A percentile compares a stretch with the other conserved stretches of the same genome.
phyloP scores from a whole-genome alignment of 1,284 basidiomycete genomes.

The Somion occarium region DNA sequence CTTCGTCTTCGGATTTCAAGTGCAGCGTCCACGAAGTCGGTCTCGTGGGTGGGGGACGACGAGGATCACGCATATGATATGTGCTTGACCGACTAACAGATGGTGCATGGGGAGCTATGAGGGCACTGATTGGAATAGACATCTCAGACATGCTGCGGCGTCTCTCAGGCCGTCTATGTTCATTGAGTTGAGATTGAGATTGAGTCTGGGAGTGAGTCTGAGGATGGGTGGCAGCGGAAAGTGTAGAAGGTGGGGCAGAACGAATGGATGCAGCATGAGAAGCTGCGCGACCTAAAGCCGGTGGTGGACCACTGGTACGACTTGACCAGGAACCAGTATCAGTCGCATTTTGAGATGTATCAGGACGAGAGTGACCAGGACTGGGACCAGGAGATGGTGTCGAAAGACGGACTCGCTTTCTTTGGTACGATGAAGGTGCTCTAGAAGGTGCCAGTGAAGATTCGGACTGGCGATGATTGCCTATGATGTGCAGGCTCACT shows the following conservation, averaged over 20 bases:
- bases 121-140: slow-evolving; percentile 74
- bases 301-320: slow-evolving; percentile 30
- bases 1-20: slow-evolving; percentile 45
- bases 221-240: slow-evolving; percentile 18
- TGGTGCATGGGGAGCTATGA: slow-evolving; percentile 71
- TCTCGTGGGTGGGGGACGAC: slow-evolving; percentile 52
- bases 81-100: slow-evolving; percentile 50
- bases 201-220: background rate
- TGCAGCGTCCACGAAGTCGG: slow-evolving; percentile 58
- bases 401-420: slow-evolving; percentile 63
- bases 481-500: slow-evolving; percentile 7
- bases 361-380: slow-evolving; percentile 23
- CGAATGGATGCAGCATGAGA: slow-evolving; percentile 34
- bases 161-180: slow-evolving; percentile 1
- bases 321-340: slow-evolving; percentile 54
- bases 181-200: background rate
- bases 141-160: slow-evolving; percentile 26
- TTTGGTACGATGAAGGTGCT: slow-evolving; percentile 64
- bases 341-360: slow-evolving; percentile 29
- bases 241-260: slow-evolving; percentile 24
- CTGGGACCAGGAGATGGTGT: slow-evolving; percentile 33
- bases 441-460: too few species aligned
- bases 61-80: slow-evolving; percentile 77
- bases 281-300: slow-evolving; percentile 22
- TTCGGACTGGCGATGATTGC: slow-evolving; percentile 22